These are phyloP conservation scores for Fagus sylvatica DNA, from an alignment of 306 rosid genomes.

Conservation along the genomic window DNA sequence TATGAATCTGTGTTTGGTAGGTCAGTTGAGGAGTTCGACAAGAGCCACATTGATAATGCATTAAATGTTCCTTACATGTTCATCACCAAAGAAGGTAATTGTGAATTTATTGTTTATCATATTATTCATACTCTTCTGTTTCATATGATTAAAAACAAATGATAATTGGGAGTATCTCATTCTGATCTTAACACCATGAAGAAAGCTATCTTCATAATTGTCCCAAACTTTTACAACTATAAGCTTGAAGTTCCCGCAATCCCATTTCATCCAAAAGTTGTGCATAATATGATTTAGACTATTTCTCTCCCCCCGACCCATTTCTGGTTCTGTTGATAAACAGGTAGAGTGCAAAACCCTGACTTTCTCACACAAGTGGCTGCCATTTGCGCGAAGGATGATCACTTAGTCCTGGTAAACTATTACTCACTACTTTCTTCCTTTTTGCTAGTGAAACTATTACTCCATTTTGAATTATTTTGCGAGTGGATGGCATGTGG, in stretches of 20 bases:
- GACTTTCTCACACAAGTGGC: conserved; percentile 36
- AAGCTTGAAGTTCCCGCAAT: background rate
- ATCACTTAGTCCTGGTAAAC: conserved; percentile 43
- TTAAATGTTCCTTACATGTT: conserved; percentile 54
- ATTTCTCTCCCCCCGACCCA: background rate
- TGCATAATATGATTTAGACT: background rate
- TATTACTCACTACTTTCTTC: background rate
- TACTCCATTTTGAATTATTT: too few relatives aligned
- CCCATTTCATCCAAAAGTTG: background rate
- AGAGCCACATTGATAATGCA: conserved; percentile 47
- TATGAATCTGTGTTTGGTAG: conserved; percentile 2
- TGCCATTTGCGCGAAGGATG: conserved; percentile 32
- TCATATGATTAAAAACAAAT: background rate
- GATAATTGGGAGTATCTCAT: too few relatives aligned
- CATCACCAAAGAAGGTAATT: conserved; percentile 40
- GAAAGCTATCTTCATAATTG: too few relatives aligned
- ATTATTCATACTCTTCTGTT: background rate
- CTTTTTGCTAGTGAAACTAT: too few relatives aligned
- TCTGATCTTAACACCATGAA: too few relatives aligned
- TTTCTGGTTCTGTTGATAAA: background rate
- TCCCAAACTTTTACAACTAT: too few relatives aligned
- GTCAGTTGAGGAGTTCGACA: conserved; percentile 45
- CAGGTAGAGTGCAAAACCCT: conserved; percentile 45
- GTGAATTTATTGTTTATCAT: background rate
- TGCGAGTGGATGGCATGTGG: too few relatives aligned